phyloP scores from a whole-genome alignment of 352 stramenopile species.

The Globisporangium lucens region DNA sequence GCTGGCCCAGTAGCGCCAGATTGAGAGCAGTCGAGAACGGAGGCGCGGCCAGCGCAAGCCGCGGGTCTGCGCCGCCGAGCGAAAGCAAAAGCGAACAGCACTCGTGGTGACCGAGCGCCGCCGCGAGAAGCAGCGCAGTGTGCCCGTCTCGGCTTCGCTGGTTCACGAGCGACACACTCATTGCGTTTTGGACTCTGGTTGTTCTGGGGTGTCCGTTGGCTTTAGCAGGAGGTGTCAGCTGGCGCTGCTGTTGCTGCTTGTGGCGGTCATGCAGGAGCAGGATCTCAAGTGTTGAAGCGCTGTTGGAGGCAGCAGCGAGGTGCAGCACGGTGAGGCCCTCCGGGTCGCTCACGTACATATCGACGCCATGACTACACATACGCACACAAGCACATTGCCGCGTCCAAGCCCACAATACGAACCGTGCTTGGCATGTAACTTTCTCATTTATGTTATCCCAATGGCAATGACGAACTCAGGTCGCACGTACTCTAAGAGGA shows the following conservation, averaged over 20 bases:
- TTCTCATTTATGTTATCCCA: too few species aligned
- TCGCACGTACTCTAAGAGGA: slow-evolving; percentile 16
- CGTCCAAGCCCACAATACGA: too few species aligned
- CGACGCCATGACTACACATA: slow-evolving; percentile 6
- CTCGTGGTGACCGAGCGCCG: slow-evolving; percentile 5
- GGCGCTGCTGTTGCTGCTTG: neutral
- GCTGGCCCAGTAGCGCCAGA: slow-evolving; percentile 16
- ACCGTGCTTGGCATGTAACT: too few species aligned
- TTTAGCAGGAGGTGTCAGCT: neutral
- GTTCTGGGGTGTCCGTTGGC: neutral
- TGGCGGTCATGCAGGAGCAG: slow-evolving; percentile 7
- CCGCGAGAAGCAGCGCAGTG: slow-evolving; percentile 17
- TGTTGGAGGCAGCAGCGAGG: slow-evolving; percentile 14
- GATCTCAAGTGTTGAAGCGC: neutral
- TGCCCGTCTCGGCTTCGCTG: slow-evolving; percentile 15
- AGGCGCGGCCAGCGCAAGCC: slow-evolving; percentile 6
- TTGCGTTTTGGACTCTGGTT: too few species aligned
- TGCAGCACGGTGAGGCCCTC: slow-evolving; percentile 19
- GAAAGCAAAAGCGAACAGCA: slow-evolving; percentile 15
- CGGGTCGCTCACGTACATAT: slow-evolving; percentile 9
- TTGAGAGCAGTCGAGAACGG: slow-evolving; percentile 20
- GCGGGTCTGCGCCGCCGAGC: slow-evolving; percentile 9
- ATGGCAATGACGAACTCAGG: neutral
- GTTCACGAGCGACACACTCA: neutral
- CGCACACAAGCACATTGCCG: neutral